Base-by-base conservation (phyloP, 2,329 filamentous ascomycete genomes). In the Coniosporium tulheliwenetii region DNA sequence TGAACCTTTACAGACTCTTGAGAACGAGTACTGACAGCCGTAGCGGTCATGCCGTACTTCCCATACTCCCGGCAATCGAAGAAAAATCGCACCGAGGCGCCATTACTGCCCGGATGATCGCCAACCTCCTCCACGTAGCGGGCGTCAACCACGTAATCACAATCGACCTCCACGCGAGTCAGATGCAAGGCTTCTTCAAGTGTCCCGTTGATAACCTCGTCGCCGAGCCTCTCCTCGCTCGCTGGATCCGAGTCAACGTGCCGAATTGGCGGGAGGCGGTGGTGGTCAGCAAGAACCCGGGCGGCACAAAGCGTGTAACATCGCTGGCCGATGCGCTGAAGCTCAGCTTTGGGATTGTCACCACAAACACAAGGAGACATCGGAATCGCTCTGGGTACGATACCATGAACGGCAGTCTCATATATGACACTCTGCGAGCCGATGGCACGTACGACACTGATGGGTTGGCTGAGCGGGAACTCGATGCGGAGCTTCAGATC, bases 11-110 rank as follows among this genome's bases (percentile, higher is more conserved):
- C n/a, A 30, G 13, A 30, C 26, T 39, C 19, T 32, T 29, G 7
- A n/a, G 13, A 26, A 7, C 7, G 7, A 26, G 3, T 26, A 26
- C 19, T 26, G 19, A 37, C 34, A n/a, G 14, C 19, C 30, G 19
- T 38, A 38, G 85, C 85, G 49, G 84, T 91, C 47, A 75, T 91
- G 54, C 85, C 85, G 10, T 96, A 96, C 65, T 98, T 96, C 56
- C 91, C 91, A n/a, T 98, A 98, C 68, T 95, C 86, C 51, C 85
- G 91, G 46, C 91, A 98, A 63, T 96, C 89, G 43, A 98, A 98
- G 71, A 96, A 96, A 72, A 98, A 98, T 86, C 85, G 42, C 89
- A 96, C 57, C 77, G 91, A 48, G 91, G 91, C 39, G 86, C 91
- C 44, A 96, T 98, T 56, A 95, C 91, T 8, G 91, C 91, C 41